Evolutionary conservation across 177 flowering plant species (phyloP), one percentile per base, ranked within the genome.

Genomic region (Telopea speciosissima): DNA sequence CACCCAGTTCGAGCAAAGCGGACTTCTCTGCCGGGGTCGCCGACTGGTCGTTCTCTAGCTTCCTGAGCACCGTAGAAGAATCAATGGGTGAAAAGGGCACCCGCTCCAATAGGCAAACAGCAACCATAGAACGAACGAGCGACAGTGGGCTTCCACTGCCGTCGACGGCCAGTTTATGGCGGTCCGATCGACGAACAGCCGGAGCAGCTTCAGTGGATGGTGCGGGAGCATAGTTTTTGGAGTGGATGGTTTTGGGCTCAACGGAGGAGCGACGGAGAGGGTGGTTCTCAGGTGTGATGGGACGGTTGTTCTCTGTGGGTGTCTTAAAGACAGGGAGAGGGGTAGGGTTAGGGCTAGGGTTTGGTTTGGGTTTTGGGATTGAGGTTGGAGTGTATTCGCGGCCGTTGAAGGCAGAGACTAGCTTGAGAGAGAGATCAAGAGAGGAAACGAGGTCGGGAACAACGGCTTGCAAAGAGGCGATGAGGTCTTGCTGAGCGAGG

Each of bases 41-140:
- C 5, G 79, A 76, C 62, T 58, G 79, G 63, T 91, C 93, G 68
- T 78, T 86, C 85, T 93, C 97, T 74, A 95, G 72, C 83, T 90
- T 93, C 81, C 97, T 79, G 70, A 90, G 68, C 73, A 95, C 86
- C 22, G 87, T 83, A 1, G 88, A 83, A 7, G 97, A 91, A 77
- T 93, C 99, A 24, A 93, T 82, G 3, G 90, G 72, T 24, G 74
- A 45, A 76, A 90, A 95, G 0, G 98, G 99, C 1, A 89, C 89
- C 72, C 97, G 76, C 73, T 91, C 92, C 75, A 95, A 70, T 73
- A 95, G 77, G 72, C 89, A 86, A 54, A 81, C 88, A 2, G 97
- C 97, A 59, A 95, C 96, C 93, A 93, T 85, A 3, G 96, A 81
- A 70, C 99, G 75, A 24, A 92, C 93, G 14, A 89, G 76, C 22